Evolutionary conservation across 176 grass and related monocot genomes (phyloP).

Genomic region (Triticum aestivum): DNA sequence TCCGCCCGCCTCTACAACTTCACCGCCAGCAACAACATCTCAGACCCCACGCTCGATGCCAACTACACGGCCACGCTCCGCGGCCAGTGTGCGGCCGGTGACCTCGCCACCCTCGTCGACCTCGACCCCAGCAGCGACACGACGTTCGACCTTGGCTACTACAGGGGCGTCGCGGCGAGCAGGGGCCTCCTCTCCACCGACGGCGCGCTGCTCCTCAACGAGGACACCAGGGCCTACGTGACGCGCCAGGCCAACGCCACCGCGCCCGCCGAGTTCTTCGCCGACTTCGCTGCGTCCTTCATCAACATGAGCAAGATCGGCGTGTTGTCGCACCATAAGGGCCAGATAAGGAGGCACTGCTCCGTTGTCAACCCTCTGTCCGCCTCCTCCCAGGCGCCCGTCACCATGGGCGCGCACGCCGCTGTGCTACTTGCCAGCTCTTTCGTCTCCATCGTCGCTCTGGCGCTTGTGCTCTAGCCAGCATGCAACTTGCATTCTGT

Average conservation of each 20-base stretch:
- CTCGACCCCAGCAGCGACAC: conserved; percentile 25
- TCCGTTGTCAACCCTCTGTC: conserved; percentile 39
- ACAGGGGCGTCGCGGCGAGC: conserved; percentile 26
- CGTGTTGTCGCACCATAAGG: conserved; percentile 22
- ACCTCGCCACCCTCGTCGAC: conserved; percentile 24
- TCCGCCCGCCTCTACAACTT: conserved; percentile 45
- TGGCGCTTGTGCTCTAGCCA: neutral
- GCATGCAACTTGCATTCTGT: neutral
- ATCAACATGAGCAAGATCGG: conserved; percentile 41
- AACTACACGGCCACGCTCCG: conserved; percentile 34
- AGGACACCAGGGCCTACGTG: conserved; percentile 38
- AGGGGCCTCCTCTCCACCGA: conserved; percentile 44
- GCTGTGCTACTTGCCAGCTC: neutral
- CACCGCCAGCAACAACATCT: neutral
- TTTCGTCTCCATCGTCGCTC: neutral
- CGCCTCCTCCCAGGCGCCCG: neutral
- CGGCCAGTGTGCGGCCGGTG: conserved; percentile 27
- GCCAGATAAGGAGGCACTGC: conserved; percentile 46
- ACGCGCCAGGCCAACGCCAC: conserved; percentile 42
- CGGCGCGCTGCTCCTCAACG: conserved; percentile 35
- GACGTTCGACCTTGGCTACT: conserved; percentile 45
- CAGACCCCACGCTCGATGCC: conserved; percentile 34
- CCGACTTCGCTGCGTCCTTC: conserved; percentile 40
- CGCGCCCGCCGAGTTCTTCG: conserved; percentile 12
- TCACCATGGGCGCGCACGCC: neutral